Conservation (phyloP, 139 green algal species). For the Haematococcus lacustris region DNA sequence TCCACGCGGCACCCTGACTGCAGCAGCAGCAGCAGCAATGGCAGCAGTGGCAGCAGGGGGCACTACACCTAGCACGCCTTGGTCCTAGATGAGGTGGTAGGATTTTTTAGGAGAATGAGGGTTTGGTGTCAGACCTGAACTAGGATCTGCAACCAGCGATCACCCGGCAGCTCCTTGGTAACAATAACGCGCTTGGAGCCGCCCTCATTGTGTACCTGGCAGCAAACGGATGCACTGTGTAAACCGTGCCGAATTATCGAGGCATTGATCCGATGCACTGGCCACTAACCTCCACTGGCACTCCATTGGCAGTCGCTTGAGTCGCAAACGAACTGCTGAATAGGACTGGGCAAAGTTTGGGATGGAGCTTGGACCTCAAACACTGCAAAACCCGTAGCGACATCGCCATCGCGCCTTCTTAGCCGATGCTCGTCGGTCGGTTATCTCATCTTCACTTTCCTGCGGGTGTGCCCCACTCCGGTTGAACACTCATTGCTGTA, state of each 20-base stretch:
- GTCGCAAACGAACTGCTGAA: constrained; percentile 17
- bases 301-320: constrained; percentile 16
- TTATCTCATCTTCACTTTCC: background rate
- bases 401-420: background rate
- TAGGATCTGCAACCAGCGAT: constrained; percentile 87
- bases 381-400: no score
- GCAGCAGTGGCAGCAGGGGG: no score
- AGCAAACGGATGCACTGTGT: background rate
- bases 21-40: no score
- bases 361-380: no score
- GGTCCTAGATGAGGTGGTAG: no score
- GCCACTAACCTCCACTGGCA: constrained; percentile 28
- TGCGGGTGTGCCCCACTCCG: background rate
- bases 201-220: constrained; percentile 81
- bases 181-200: constrained; percentile 86
- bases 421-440: background rate
- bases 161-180: constrained; percentile 90
- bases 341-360: no score
- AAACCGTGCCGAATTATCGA: background rate
- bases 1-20: constrained; percentile 28
- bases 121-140: no score
- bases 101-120: no score
- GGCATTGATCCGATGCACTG: background rate
- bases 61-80: no score
- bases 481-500: no score